Evolutionary conservation across 805 yeast genomes (phyloP).

Genomic region (Kluyveromyces dobzhanskii): DNA sequence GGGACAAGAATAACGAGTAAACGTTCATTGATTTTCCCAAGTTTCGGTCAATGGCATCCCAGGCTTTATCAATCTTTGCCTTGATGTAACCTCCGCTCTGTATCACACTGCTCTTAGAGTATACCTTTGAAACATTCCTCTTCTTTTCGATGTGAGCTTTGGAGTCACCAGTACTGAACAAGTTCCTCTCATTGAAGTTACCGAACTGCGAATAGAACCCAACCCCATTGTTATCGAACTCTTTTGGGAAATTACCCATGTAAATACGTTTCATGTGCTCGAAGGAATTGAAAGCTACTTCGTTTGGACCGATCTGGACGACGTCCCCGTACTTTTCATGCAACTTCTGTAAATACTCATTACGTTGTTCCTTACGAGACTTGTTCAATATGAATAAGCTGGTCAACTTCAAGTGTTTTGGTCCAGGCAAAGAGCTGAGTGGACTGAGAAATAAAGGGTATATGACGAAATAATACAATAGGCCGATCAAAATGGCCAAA

Average conservation of each 20-base stretch:
- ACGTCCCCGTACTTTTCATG: conserved; percentile 55
- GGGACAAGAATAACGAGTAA: conserved; percentile 53
- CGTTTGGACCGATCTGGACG: conserved; percentile 52
- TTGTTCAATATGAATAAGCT: conserved; percentile 33
- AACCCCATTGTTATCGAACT: conserved; percentile 15
- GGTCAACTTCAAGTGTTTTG: conserved; percentile 41
- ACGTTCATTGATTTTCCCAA: conserved; percentile 38
- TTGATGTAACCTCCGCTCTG: conserved; percentile 30
- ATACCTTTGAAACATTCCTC: conserved; percentile 34
- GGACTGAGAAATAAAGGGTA: conserved; percentile 45
- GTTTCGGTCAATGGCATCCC: conserved; percentile 17
- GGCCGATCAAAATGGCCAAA: neutral
- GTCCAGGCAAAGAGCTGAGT: conserved; percentile 49
- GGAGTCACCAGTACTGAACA: conserved; percentile 48
- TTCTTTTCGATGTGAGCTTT: conserved; percentile 38
- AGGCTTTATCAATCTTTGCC: conserved; percentile 26
- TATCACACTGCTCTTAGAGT: conserved; percentile 37
- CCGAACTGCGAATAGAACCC: conserved; percentile 51
- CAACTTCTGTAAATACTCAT: conserved; percentile 38
- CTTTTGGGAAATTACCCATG: conserved; percentile 45
- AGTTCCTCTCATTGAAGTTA: conserved; percentile 49
- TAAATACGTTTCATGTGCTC: conserved; percentile 48
- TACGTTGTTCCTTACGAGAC: conserved; percentile 42
- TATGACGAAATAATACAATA: conserved; percentile 30
- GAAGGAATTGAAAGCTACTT: conserved; percentile 48